Percentiles rank a stretch among this genome's conserved stretches.
Evolutionary conservation across 768 basidiomycete species (phyloP).

Genomic region (Trichaptum fuscoviolaceum): DNA sequence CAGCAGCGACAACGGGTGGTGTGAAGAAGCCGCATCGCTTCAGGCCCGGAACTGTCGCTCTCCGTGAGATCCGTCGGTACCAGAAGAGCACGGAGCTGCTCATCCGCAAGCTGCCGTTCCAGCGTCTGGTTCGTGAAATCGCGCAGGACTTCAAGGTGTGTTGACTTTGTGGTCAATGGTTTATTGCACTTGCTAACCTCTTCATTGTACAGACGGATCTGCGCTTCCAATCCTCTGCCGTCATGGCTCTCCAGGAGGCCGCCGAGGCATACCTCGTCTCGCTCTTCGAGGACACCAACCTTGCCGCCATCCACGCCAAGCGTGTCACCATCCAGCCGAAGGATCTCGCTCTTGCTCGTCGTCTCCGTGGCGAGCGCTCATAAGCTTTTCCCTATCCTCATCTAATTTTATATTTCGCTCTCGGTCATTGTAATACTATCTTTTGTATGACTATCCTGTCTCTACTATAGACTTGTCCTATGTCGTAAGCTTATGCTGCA

Average conservation of each 20-base stretch:
- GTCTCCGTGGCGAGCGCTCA: conserved; percentile 75
- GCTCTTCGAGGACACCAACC: conserved; percentile 75
- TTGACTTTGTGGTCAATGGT: background rate
- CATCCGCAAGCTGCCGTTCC: conserved; percentile 64
- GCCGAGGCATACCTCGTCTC: conserved; percentile 79
- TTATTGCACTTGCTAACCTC: background rate
- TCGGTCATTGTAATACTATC: background rate
- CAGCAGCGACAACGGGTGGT: conserved; percentile 52
- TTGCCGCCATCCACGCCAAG: conserved; percentile 84
- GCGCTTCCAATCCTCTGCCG: conserved; percentile 88
- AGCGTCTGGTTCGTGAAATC: conserved; percentile 59
- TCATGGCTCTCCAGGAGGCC: conserved; percentile 84
- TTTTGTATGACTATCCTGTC: background rate
- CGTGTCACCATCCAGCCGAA: conserved; percentile 83
- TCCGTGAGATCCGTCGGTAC: conserved; percentile 89
- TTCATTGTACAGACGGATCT: conserved; percentile 52
- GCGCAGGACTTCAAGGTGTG: conserved; percentile 60
- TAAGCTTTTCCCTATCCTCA: conserved; percentile 28
- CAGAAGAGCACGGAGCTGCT: conserved; percentile 61
- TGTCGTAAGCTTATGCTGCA: background rate
- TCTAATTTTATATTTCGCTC: conserved; percentile 17
- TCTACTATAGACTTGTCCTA: conserved; percentile 1
- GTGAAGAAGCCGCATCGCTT: conserved; percentile 94
- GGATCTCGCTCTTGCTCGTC: conserved; percentile 75
- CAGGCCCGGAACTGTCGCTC: conserved; percentile 96